Evolutionary conservation across 108 stramenopile species (phyloP).

Genomic region (Mediolabrus comicus): DNA sequence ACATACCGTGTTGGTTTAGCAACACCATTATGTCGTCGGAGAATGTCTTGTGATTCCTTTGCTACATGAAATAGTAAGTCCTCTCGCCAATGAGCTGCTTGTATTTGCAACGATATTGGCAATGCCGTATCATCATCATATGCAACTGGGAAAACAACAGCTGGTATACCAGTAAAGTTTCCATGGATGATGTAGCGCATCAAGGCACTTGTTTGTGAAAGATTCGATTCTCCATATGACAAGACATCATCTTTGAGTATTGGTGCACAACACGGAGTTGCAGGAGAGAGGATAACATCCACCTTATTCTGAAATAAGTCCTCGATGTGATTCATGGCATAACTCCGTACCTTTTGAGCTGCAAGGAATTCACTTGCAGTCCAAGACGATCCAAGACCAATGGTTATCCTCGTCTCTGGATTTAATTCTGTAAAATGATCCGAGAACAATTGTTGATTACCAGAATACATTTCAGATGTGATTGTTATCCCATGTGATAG

Average conservation of each 20-base stretch:
- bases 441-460: conserved; percentile 21
- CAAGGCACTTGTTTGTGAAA: conserved; percentile 10
- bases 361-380: conserved; percentile 49
- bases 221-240: conserved; percentile 28
- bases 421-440: conserved; percentile 12
- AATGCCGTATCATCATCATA: conserved; percentile 6
- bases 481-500: conserved; percentile 58
- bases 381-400: conserved; percentile 39
- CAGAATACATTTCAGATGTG: conserved; percentile 43
- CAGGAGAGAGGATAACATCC: conserved; percentile 47
- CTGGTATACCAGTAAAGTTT: conserved; percentile 25
- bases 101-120: conserved; percentile 27
- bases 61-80: conserved; percentile 20
- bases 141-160: conserved; percentile 17
- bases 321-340: conserved; percentile 33
- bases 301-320: conserved; percentile 26
- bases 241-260: not conserved
- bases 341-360: conserved; percentile 51
- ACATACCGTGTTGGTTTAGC: conserved; percentile 7
- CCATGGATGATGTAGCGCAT: conserved; percentile 23
- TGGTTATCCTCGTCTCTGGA: conserved; percentile 49
- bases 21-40: not conserved
- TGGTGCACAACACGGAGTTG: conserved; percentile 24
- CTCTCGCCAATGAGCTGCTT: conserved; percentile 25
- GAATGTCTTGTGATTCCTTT: conserved; percentile 3